These are phyloP conservation scores for Torulaspora globosa DNA, from an alignment of 1,139 yeast genomes.

Conservation along the genomic window DNA sequence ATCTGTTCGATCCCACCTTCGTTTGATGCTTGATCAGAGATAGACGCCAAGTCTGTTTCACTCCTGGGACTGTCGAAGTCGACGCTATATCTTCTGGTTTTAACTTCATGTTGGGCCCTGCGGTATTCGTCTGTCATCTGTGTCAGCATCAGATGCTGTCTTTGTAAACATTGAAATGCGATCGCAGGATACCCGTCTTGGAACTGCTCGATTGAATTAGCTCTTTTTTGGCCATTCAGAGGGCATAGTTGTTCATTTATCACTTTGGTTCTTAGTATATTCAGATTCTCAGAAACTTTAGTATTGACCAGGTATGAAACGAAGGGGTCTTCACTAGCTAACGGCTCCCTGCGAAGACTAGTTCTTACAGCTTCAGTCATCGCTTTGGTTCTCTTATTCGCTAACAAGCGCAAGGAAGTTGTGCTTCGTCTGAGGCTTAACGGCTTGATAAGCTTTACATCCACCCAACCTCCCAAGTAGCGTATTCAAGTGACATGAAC, in stretches of 20 bases:
- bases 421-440: neutral
- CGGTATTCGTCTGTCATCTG: constrained; percentile 18
- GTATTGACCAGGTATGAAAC: constrained; percentile 17
- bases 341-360: constrained; percentile 3
- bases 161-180: constrained; percentile 12
- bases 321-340: constrained; percentile 16
- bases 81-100: constrained; percentile 30
- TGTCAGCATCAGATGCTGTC: constrained; percentile 6
- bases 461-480: neutral
- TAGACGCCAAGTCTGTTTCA: constrained; percentile 2
- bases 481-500: neutral
- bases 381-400: neutral
- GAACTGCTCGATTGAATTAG: constrained; percentile 3
- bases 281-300: constrained; percentile 20
- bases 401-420: no score
- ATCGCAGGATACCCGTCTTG: constrained; percentile 6
- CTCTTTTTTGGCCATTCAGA: constrained; percentile 1
- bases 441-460: neutral
- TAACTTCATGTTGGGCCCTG: constrained; percentile 16
- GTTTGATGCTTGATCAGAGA: constrained; percentile 1
- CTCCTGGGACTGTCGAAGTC: constrained; percentile 28
- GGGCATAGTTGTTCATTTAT: constrained; percentile 12
- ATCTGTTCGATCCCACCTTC: constrained; percentile 6
- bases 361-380: constrained; percentile 1
- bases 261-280: constrained; percentile 14